Evolutionary conservation across 768 basidiomycete species (phyloP), one percentile per base, ranked within the genome.

Genomic region (Hericium coralloides): DNA sequence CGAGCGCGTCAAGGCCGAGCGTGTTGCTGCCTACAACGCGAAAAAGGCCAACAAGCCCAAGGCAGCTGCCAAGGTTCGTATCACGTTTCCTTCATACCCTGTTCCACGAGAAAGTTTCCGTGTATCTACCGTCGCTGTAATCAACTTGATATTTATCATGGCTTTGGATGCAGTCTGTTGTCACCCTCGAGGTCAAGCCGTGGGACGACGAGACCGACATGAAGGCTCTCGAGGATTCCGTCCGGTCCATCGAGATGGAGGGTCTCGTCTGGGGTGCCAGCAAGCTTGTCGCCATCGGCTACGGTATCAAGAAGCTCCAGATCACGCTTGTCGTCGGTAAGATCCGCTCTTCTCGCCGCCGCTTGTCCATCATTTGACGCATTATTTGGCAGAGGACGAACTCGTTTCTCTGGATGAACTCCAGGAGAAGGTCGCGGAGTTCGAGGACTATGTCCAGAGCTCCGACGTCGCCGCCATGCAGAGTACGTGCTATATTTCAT

Each of bases 181-280:
- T 99, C 52, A 99, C 95, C 49, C 76, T 98, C 64, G 95, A 98
- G 64, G 94, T 99, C 60, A 99, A 99, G 76, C 95, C 95, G 41
- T 97, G 94, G 95, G 95, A 98, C 70, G 95, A 98, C 69, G 94
- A 97, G 77, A 99, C 97, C 52, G 92, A 98, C 73, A 95, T 99
- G 95, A 79, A 68, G 47, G 89, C 76, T 52, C 78, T 98, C 64
- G 95, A 98, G 73, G 72, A 77, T 15, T 67, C 80, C 43, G 95
- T 98, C 55, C 85, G 97, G 59, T 84, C 91, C 20, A 84, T 98
- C 65, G 81, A 90, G 72, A 75, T 82, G 76, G 86, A 89, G 41
- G 97, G 97, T 68, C 87, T 99, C 57, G 81, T 98, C 51, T 99
- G 97, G 97, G 95, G 97, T 72, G 81, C 83, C 43, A 90, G 87